These are phyloP conservation scores for Apiotrichum domesticum DNA, from an alignment of 1,284 basidiomycete genomes.

Conservation along the genomic window DNA sequence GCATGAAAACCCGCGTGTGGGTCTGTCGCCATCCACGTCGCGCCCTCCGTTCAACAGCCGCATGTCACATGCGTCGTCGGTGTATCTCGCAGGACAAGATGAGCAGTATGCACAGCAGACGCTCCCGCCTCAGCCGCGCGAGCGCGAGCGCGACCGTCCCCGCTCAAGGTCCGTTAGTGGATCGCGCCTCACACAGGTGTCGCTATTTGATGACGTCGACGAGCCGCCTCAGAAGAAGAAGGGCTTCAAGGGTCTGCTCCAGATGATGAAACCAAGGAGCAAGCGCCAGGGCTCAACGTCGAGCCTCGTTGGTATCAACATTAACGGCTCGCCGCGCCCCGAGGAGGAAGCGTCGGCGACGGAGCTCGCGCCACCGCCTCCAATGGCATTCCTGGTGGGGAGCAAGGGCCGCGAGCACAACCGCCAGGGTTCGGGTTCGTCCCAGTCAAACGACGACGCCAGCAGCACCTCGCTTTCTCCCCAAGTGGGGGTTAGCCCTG, in stretches of 20 bases:
- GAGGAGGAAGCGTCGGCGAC: too few species aligned
- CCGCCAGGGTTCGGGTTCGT: conserved; percentile 13
- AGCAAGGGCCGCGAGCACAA: too few species aligned
- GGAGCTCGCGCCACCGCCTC: too few species aligned
- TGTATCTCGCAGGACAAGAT: background rate
- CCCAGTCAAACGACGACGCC: conserved; percentile 28
- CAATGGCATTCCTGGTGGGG: too few species aligned
- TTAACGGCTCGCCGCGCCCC: too few species aligned
- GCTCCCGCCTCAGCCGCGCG: background rate
- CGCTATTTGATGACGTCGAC: conserved; percentile 16
- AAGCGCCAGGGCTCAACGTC: conserved; percentile 46
- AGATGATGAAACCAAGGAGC: conserved; percentile 53
- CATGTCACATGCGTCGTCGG: conserved; percentile 6
- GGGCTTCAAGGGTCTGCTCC: conserved; percentile 75
- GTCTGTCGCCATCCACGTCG: conserved; percentile 37
- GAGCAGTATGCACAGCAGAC: background rate
- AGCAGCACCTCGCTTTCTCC: conserved; percentile 3
- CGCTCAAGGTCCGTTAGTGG: conserved; percentile 23
- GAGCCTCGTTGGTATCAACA: background rate
- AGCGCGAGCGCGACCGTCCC: background rate
- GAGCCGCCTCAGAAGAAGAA: conserved; percentile 59
- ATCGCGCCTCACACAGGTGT: conserved; percentile 34
- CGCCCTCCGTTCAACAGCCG: conserved; percentile 30
- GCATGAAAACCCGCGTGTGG: conserved; percentile 32
- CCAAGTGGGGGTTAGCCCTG: conserved; percentile 1